Evolutionary conservation across 495 filamentous ascomycete species (phyloP).

Genomic region (Pseudoneurospora amorphoporcata): DNA sequence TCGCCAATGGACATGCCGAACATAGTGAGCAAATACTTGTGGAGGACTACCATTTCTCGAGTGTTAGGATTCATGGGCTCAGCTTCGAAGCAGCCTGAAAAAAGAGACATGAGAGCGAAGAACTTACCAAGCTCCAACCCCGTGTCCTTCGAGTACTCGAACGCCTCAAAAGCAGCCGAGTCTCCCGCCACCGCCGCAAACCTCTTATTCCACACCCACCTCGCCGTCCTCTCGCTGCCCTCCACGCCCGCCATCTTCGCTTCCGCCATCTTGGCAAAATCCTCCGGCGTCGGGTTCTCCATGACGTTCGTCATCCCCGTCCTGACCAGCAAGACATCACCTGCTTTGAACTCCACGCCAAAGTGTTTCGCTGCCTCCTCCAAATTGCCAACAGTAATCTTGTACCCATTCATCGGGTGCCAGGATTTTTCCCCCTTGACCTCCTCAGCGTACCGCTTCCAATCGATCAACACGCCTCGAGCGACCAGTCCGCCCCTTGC

Average conservation of each 20-base stretch:
- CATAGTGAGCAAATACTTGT: conserved; percentile 52
- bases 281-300: conserved; percentile 30
- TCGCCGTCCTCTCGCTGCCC: conserved; percentile 47
- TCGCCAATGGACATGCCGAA: conserved; percentile 58
- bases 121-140: conserved; percentile 26
- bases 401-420: conserved; percentile 48
- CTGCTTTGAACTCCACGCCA: conserved; percentile 44
- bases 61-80: too few species aligned
- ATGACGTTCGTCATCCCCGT: conserved; percentile 55
- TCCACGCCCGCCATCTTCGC: conserved; percentile 25
- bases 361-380: conserved; percentile 47
- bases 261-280: conserved; percentile 34
- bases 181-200: conserved; percentile 46
- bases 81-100: neutral
- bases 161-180: conserved; percentile 37
- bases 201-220: conserved; percentile 46
- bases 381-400: conserved; percentile 50
- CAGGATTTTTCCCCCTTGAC: conserved; percentile 33
- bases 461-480: conserved; percentile 50
- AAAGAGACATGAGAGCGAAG: neutral
- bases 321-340: conserved; percentile 58
- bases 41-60: conserved; percentile 32
- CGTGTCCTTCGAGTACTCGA: conserved; percentile 21
- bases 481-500: conserved; percentile 41
- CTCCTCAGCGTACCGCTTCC: conserved; percentile 32